Percentiles rank a stretch among this genome's conserved stretches.
phyloP scores from a whole-genome alignment of 495 filamentous ascomycete genomes.

The Astrothelium subdiscretum region DNA sequence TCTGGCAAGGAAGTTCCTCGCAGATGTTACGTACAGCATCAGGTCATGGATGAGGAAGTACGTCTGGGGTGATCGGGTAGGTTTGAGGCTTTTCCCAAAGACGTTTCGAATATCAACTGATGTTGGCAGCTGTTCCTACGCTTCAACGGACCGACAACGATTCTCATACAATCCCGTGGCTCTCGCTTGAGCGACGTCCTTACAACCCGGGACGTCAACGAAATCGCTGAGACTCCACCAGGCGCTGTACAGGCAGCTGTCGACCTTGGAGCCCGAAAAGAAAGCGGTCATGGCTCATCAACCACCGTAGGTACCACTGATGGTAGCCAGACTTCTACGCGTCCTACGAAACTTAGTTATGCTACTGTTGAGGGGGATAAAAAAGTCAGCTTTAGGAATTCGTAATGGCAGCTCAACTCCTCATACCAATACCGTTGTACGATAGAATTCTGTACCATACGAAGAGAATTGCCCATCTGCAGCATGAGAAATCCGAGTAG shows the following conservation, averaged over 20 bases:
- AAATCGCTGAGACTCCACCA: conserved; percentile 63
- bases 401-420: background rate
- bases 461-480: background rate
- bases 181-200: conserved; percentile 65
- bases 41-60: conserved; percentile 64
- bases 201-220: conserved; percentile 63
- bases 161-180: conserved; percentile 76
- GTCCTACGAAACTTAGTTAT: background rate
- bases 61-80: conserved; percentile 85
- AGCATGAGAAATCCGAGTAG: background rate
- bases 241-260: conserved; percentile 42
- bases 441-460: background rate
- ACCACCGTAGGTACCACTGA: background rate
- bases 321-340: background rate
- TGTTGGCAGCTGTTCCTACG: conserved; percentile 61
- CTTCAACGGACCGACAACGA: conserved; percentile 73
- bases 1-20: conserved; percentile 45
- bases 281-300: background rate
- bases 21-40: conserved; percentile 47
- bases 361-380: background rate
- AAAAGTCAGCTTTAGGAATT: background rate
- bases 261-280: conserved; percentile 18
- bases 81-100: conserved; percentile 3
- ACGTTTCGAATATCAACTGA: background rate
- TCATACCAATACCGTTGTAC: background rate